Percentiles rank a stretch among this genome's conserved stretches.
phyloP scores from a whole-genome alignment of 1,284 basidiomycete species.

The Stereum hirsutum region DNA sequence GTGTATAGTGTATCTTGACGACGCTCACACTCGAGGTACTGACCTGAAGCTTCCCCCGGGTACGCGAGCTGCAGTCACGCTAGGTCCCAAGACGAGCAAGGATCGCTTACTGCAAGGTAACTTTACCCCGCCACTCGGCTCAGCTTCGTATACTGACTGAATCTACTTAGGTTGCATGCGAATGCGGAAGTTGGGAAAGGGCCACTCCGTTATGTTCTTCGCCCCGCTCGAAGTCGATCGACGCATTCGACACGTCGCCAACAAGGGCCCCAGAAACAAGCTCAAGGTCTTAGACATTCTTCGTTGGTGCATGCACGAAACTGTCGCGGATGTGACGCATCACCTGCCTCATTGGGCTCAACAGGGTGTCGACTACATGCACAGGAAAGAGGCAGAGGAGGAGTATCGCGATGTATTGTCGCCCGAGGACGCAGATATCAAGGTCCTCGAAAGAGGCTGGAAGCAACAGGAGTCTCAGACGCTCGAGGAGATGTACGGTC shows the following conservation, averaged over 20 bases:
- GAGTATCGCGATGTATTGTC: no score
- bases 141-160: no score
- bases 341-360: conserved; percentile 34
- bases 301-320: conserved; percentile 35
- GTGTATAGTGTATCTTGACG: conserved; percentile 46
- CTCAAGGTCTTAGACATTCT: conserved; percentile 27
- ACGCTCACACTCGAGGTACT: conserved; percentile 49
- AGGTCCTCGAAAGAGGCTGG: conserved; percentile 22
- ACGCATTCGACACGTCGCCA: conserved; percentile 24
- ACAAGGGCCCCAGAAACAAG: conserved; percentile 5
- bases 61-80: conserved; percentile 39
- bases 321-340: conserved; percentile 31
- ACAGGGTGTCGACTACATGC: conserved; percentile 35
- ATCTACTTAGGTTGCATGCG: conserved; percentile 46
- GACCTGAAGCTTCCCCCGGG: conserved; percentile 40
- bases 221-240: conserved; percentile 38
- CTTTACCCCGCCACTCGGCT: conserved; percentile 1
- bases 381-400: conserved; percentile 22
- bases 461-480: conserved; percentile 28
- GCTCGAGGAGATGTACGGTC: conserved; percentile 32
- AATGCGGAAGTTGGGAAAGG: conserved; percentile 39
- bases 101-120: conserved; percentile 44
- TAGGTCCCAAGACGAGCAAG: conserved; percentile 45
- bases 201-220: conserved; percentile 41
- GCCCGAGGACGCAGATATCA: conserved; percentile 1